These are phyloP conservation scores for Candida tibetensis DNA, from an alignment of 805 yeast species.

Conservation along the genomic window DNA sequence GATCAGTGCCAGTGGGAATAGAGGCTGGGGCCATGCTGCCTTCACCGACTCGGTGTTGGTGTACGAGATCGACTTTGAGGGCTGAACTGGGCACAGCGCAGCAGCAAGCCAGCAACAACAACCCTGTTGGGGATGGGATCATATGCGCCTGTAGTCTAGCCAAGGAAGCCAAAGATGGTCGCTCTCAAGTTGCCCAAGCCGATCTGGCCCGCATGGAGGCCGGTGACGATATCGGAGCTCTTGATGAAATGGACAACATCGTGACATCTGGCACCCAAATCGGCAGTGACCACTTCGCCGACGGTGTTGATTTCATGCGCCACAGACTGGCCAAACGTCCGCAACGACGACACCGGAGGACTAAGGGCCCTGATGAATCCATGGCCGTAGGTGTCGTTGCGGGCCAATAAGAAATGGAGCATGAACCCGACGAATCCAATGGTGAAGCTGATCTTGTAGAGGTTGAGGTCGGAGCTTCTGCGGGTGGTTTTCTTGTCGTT, in stretches of 20 bases:
- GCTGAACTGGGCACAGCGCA: too few relatives aligned
- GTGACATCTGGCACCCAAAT: constrained; percentile 11
- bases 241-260: constrained; percentile 11
- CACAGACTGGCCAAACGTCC: neutral
- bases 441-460: constrained; percentile 35
- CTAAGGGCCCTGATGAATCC: constrained; percentile 8
- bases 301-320: neutral
- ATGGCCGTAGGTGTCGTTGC: constrained; percentile 16
- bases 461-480: constrained; percentile 12
- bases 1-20: constrained; percentile 88
- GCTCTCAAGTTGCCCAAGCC: constrained; percentile 35
- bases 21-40: constrained; percentile 88
- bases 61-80: constrained; percentile 65
- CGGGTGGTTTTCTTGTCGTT: constrained; percentile 9
- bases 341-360: neutral
- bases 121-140: too few relatives aligned
- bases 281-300: constrained; percentile 2
- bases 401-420: constrained; percentile 31
- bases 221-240: constrained; percentile 19
- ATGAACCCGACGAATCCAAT: constrained; percentile 40
- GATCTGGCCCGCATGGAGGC: constrained; percentile 25
- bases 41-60: constrained; percentile 78
- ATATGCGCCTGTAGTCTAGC: neutral
- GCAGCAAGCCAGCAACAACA: too few relatives aligned
- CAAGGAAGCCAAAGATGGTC: constrained; percentile 23